Conservation (phyloP, 2,329 filamentous ascomycete species). For the Sporothrix schenckii region DNA sequence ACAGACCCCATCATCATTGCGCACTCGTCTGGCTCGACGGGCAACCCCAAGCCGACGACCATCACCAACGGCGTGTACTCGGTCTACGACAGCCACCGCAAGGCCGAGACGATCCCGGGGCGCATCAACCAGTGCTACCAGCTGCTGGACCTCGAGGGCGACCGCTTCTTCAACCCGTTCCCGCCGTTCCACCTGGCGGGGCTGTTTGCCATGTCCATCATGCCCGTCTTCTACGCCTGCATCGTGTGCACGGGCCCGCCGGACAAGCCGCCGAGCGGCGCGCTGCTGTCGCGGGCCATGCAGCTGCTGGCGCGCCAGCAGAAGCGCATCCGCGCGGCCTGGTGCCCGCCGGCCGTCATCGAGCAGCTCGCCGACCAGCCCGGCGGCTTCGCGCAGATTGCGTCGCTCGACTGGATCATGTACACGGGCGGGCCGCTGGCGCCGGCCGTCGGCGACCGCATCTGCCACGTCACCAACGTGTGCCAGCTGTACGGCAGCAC, state of each 20-base stretch:
- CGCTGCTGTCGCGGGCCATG: conserved; percentile 14
- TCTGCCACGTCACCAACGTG: conserved; percentile 37
- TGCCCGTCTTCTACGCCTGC: conserved; percentile 36
- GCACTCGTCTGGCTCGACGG: conserved; percentile 37
- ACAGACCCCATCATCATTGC: conserved; percentile 36
- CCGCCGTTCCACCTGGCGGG: conserved; percentile 36
- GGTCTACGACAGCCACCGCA: conserved; percentile 33
- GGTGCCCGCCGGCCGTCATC: conserved; percentile 35
- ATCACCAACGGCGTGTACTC: conserved; percentile 36
- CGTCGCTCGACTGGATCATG: conserved; percentile 35
- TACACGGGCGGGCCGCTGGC: conserved; percentile 38
- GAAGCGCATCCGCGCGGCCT: conserved; percentile 31
- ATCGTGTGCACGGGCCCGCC: conserved; percentile 31
- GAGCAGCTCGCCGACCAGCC: conserved; percentile 34
- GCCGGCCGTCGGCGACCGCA: conserved; percentile 32
- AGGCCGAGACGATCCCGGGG: conserved; percentile 32
- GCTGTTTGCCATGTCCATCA: conserved; percentile 33
- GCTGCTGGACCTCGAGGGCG: conserved; percentile 35
- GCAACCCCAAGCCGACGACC: conserved; percentile 34
- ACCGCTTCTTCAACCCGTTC: conserved; percentile 34
- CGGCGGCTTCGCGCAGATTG: conserved; percentile 35
- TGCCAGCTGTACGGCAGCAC: conserved; percentile 38
- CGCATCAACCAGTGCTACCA: conserved; percentile 34
- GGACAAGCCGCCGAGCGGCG: conserved; percentile 15
- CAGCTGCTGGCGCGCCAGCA: conserved; percentile 29